Percentiles rank a stretch among this genome's conserved stretches.
phyloP scores from a whole-genome alignment of 225 moss, liverwort and hornwort genomes.

The Marchantia polymorpha region DNA sequence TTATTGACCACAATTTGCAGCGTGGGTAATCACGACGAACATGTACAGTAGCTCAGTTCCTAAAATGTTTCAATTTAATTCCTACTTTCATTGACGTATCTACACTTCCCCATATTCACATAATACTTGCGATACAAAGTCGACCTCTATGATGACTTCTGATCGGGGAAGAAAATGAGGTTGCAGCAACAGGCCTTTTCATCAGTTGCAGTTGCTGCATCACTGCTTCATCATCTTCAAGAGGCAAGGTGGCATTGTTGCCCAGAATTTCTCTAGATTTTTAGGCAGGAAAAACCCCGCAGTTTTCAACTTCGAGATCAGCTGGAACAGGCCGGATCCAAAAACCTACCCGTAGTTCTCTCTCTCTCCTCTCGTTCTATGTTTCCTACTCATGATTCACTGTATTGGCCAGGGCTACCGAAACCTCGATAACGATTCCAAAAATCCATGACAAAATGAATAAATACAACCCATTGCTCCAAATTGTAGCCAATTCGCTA shows the following conservation, averaged over 20 bases:
- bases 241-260: conserved; percentile 10
- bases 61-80: conserved; percentile 12
- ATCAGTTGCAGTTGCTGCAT: conserved; percentile 9
- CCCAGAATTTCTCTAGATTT: conserved; percentile 12
- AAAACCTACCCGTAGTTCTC: not conserved
- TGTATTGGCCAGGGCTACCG: not conserved
- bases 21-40: conserved; percentile 9
- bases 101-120: conserved; percentile 24
- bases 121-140: conserved; percentile 14
- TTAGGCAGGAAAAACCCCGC: conserved; percentile 9
- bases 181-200: conserved; percentile 4
- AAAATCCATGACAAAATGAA: conserved; percentile 11
- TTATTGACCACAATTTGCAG: conserved; percentile 16
- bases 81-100: conserved; percentile 24
- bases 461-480: conserved; percentile 11
- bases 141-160: conserved; percentile 4
- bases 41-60: conserved; percentile 18
- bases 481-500: conserved; percentile 4
- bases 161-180: conserved; percentile 4
- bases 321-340: conserved; percentile 2
- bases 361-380: not conserved
- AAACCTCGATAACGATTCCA: not conserved
- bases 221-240: conserved; percentile 8
- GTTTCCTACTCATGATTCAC: conserved; percentile 5
- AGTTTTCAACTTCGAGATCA: conserved; percentile 2